A percentile compares a stretch with the other conserved stretches of the same genome.
Evolutionary conservation across 2,329 filamentous ascomycete genomes (phyloP).

Genomic region (Purpureocillium takamizusanense): DNA sequence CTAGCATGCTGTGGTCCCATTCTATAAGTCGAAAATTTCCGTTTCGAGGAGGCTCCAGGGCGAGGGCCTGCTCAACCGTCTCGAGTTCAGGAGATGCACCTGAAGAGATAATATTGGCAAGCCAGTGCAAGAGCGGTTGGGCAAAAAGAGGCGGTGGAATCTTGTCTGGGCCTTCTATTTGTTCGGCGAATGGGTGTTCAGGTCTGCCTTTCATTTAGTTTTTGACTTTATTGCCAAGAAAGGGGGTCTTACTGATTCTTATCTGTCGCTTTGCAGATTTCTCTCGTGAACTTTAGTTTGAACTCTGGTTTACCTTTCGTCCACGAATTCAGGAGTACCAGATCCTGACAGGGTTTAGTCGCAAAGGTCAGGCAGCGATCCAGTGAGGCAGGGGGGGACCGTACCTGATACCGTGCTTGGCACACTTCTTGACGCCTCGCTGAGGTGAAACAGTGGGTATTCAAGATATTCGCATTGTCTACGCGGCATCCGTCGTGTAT

Average conservation of each 20-base stretch:
- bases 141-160: not conserved
- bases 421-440: constrained; percentile 2
- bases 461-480: constrained; percentile 3
- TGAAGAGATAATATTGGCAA: not conserved
- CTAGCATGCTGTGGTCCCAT: not conserved
- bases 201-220: not conserved
- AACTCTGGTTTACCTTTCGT: not conserved
- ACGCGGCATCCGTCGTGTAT: constrained; percentile 2
- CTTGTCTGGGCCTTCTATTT: not conserved
- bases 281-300: not conserved
- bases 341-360: not conserved
- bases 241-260: not conserved
- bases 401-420: constrained; percentile 4
- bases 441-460: constrained; percentile 4
- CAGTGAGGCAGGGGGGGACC: not conserved
- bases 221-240: no score
- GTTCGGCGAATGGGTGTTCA: not conserved
- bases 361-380: no score
- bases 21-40: not conserved
- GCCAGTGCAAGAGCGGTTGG: not conserved
- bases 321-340: not conserved
- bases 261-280: not conserved
- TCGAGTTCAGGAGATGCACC: not conserved
- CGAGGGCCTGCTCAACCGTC: not conserved
- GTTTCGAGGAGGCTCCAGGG: not conserved